phyloP scores from a whole-genome alignment of 148 eudicot species.

The Chenopodium berlandieri region DNA sequence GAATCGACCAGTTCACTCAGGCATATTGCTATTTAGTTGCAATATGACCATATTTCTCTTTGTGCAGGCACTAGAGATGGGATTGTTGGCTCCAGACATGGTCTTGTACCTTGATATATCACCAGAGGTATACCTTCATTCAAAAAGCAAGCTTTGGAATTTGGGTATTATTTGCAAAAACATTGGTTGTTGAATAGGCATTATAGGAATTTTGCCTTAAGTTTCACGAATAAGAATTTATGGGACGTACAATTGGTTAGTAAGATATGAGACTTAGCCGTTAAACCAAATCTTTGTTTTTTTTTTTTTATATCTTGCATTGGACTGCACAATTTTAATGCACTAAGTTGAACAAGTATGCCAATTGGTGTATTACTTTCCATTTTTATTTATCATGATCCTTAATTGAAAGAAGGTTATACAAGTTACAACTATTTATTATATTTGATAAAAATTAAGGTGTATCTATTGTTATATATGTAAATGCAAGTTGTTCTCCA shows the following conservation, averaged over 20 bases:
- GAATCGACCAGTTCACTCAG: no score
- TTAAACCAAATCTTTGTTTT: neutral
- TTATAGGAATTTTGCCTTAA: neutral
- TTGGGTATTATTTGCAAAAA: neutral
- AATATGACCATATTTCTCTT: no score
- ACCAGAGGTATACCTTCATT: no score
- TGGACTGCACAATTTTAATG: neutral
- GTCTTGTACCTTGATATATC: no score
- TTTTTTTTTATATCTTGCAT: neutral
- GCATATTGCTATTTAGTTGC: no score
- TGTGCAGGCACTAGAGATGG: no score
- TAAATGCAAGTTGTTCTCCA: neutral
- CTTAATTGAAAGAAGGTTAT: neutral
- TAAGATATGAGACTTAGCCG: neutral
- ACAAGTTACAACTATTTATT: neutral
- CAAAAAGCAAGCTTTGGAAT: neutral
- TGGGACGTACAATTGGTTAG: neutral
- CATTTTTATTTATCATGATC: neutral
- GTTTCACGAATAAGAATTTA: neutral
- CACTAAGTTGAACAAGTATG: neutral
- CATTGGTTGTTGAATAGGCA: neutral
- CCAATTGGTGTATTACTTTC: neutral
- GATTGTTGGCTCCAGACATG: no score
- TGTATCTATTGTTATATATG: neutral
- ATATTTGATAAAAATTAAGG: neutral